Base-by-base conservation (phyloP, 768 basidiomycete species). In the Lyophyllum semitale region DNA sequence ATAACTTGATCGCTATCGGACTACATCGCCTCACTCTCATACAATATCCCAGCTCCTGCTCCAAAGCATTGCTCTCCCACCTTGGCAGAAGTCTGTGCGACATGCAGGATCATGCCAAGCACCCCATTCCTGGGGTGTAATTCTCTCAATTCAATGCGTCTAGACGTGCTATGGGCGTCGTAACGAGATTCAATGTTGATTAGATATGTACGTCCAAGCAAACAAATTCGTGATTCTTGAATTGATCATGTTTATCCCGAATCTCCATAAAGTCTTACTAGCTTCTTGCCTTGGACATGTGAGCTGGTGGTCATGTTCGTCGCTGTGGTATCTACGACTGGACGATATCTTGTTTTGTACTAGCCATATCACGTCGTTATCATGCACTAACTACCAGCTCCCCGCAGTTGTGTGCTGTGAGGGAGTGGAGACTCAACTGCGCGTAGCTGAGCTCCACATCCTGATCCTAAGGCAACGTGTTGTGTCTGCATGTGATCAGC, bases 191-290 rank as follows among this genome's bases (percentile, higher is more conserved):
- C n/a, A n/a, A n/a, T n/a, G n/a, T n/a, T n/a, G n/a, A n/a, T n/a
- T n/a, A n/a, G n/a, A n/a, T n/a, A n/a, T n/a, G 44, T 48, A 35
- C 15, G 27, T 23, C n/a, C 40, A 41, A 42, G 38, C 6, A 43
- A 30, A 43, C 40, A 22, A 22, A 41, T 40, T 42, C 49, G 37
- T 51, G 27, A 51, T 51, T 37, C 17, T 37, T 40, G 22, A n/a
- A 15, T 22, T 8, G 50, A 41, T 43, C 27, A 8, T 29, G 4
- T 33, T 27, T 27, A 6, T 29, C 20, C 37, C 8, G 20, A 23
- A 51, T 42, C 50, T 51, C 50, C 50, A 8, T 51, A 40, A 38
- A 49, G 48, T 17, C 48, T 26, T 9, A 42, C 11, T 12, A 30
- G 13, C 37, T 30, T 18, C 30, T 35, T 4, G 18, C 3, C 29